A percentile compares a stretch with the other conserved stretches of the same genome.
Conservation (phyloP, 2,329 filamentous ascomycete species). For the Didymella pomorum region DNA sequence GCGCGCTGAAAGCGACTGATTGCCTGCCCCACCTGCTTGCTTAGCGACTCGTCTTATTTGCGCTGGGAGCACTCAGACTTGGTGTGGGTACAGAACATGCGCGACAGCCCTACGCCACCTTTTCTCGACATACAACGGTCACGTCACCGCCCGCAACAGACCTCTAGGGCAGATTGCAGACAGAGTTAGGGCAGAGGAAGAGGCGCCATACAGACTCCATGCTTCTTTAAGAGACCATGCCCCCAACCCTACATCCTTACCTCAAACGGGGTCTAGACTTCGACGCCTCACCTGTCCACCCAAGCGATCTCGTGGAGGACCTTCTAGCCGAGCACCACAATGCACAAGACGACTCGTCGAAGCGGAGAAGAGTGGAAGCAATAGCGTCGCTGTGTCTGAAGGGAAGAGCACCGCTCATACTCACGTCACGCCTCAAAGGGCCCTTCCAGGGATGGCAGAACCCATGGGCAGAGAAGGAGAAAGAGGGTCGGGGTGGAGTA, state of each 20-base stretch:
- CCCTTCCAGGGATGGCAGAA: constrained; percentile 62
- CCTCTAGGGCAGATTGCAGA: not conserved
- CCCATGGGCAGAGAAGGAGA: constrained; percentile 39
- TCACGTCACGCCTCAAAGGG: constrained; percentile 68
- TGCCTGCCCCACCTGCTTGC: constrained; percentile 12
- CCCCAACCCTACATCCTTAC: constrained; percentile 32
- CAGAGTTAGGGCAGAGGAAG: not conserved
- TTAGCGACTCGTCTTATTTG: constrained; percentile 2
- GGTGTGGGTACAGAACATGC: constrained; percentile 11
- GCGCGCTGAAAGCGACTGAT: constrained; percentile 7
- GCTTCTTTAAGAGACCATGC: constrained; percentile 25
- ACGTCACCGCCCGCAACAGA: constrained; percentile 8
- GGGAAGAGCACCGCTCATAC: constrained; percentile 64
- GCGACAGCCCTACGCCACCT: constrained; percentile 9
- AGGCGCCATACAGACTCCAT: not conserved
- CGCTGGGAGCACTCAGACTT: not conserved
- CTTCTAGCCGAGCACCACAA: constrained; percentile 61
- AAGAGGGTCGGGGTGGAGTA: not conserved
- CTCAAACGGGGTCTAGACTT: constrained; percentile 38
- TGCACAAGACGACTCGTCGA: constrained; percentile 61
- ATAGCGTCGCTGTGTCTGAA: constrained; percentile 66
- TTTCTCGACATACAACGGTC: constrained; percentile 7
- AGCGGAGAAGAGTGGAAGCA: constrained; percentile 65
- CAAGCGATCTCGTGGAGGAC: constrained; percentile 58
- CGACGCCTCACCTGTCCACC: constrained; percentile 29